phyloP scores from a whole-genome alignment of 768 basidiomycete species.

The Kwoniella botswanensis region DNA sequence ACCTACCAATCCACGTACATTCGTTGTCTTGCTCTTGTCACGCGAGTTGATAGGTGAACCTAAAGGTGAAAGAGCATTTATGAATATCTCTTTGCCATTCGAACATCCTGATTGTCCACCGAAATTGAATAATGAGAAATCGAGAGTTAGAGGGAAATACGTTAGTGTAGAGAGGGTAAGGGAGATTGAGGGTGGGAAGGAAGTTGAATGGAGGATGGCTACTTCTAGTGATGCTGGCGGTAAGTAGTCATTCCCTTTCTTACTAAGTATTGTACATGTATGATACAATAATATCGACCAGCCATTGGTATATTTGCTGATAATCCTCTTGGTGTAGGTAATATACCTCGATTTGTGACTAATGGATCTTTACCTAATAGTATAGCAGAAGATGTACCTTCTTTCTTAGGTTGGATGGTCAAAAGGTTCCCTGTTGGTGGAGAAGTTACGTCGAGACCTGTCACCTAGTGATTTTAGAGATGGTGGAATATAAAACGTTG shows the following conservation, averaged over 20 bases:
- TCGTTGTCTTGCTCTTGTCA: constrained; percentile 47
- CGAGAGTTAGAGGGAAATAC: constrained; percentile 51
- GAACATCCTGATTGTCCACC: constrained; percentile 46
- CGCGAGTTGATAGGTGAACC: constrained; percentile 35
- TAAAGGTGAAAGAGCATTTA: constrained; percentile 39
- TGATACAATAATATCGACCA: too few species aligned
- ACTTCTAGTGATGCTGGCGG: constrained; percentile 55
- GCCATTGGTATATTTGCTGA: too few species aligned
- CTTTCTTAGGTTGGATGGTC: constrained; percentile 53
- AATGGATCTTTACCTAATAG: constrained; percentile 50
- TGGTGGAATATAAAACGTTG: neutral
- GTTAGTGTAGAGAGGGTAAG: constrained; percentile 52
- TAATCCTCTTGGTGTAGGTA: constrained; percentile 24
- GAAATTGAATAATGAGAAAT: constrained; percentile 45
- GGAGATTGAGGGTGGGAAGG: constrained; percentile 39
- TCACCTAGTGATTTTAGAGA: neutral
- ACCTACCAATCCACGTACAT: constrained; percentile 49
- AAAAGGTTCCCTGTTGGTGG: constrained; percentile 34
- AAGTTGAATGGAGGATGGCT: constrained; percentile 57
- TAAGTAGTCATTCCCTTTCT: constrained; percentile 20
- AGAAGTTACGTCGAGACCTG: constrained; percentile 11
- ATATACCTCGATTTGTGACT: constrained; percentile 54
- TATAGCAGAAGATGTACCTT: constrained; percentile 57
- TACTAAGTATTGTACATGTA: neutral
- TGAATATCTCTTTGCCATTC: constrained; percentile 56